phyloP scores from a whole-genome alignment of 768 basidiomycete species.

The Tricholoma matsutake region DNA sequence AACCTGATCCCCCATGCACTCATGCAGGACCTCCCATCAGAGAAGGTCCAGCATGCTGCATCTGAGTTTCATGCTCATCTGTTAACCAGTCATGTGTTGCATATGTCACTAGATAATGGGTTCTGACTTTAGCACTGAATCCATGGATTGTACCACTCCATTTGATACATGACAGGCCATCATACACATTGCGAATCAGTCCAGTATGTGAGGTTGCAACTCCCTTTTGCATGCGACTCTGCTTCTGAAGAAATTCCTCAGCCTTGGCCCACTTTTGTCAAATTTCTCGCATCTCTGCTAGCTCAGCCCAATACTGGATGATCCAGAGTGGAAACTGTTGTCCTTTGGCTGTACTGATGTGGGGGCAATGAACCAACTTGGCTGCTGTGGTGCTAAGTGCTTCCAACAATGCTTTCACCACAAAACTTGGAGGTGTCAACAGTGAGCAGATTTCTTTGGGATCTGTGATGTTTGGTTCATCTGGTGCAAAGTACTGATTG shows the following conservation, averaged over 20 bases:
- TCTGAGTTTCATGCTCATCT: no score
- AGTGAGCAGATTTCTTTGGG: no score
- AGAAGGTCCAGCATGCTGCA: no score
- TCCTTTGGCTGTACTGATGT: not conserved
- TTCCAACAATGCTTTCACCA: not conserved
- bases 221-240: not conserved
- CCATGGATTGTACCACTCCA: not conserved
- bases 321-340: not conserved
- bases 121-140: no score
- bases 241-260: no score
- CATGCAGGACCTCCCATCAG: no score
- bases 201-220: not conserved
- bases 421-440: not conserved
- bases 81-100: no score
- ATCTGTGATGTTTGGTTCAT: no score
- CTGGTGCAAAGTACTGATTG: no score
- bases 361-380: not conserved
- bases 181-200: not conserved
- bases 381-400: not conserved
- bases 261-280: not conserved
- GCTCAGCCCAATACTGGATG: not conserved
- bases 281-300: not conserved
- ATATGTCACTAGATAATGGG: no score
- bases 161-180: not conserved
- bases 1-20: no score